Base-by-base conservation (phyloP, 2,329 filamentous ascomycete species). In the Scleromitrula shiraiana region DNA sequence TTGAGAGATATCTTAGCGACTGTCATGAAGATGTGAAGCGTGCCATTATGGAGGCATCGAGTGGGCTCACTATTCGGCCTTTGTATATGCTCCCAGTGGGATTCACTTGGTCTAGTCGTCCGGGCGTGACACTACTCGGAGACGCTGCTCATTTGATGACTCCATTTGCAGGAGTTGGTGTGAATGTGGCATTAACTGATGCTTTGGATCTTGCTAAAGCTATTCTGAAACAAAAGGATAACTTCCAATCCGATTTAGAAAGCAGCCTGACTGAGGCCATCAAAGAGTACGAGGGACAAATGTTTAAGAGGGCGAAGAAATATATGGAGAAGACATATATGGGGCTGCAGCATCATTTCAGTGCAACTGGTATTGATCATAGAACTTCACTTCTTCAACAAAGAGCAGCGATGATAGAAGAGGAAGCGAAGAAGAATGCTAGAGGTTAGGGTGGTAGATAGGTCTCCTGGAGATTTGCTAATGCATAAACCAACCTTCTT, bases 91-190 rank as follows among this genome's bases (percentile, higher is more conserved):
- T 75, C 67, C 70, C 54, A 59, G 38, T 56, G 20, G 57, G 56
- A 4, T 50, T 56, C 15, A 50, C 27, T 22, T 59, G 58, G 56
- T 45, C 49, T 17, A 51, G 60, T n/a, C 56, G 60, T 6, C 47
- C 62, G 4, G 71, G 71, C 2, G 61, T 72, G 12, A 73, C 73
- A 2, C 60, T 77, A 19, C 55, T 75, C 8, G 74, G 74, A 2
- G 71, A 76, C 55, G 69, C 72, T 4, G 72, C 72, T 6, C 71
- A 76, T 58, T 49, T 74, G 3, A 70, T 72, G 67, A 69, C 68
- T 1, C 69, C 69, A 0, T 71, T 70, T 51, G 68, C 67, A 0
- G 73, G 73, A 2, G 71, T 71, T 22, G 72, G 73, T 1, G 72
- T 75, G 12, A 75, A 76, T 54, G 55, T 67, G 2, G 70, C 67